phyloP scores from a whole-genome alignment of 495 filamentous ascomycete genomes.

The Talaromyces borbonicus region DNA sequence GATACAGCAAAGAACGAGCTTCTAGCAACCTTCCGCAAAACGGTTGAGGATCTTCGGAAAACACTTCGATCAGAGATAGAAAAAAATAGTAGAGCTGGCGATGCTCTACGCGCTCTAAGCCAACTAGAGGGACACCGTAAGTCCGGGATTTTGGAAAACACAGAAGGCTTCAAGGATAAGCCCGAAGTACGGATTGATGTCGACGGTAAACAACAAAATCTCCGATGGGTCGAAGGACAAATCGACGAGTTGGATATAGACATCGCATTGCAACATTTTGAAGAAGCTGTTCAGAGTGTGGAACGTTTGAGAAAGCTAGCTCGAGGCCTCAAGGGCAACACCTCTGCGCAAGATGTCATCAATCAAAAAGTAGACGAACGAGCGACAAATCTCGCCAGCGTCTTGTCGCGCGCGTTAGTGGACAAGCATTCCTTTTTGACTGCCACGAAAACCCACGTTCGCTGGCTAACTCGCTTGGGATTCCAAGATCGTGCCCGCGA shows the following conservation, averaged over 20 bases:
- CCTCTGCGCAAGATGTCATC: constrained; percentile 79
- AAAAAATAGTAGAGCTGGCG: constrained; percentile 63
- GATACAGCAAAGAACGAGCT: constrained; percentile 67
- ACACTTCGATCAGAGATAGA: constrained; percentile 74
- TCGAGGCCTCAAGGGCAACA: constrained; percentile 70
- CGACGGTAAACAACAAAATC: constrained; percentile 89
- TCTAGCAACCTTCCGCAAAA: constrained; percentile 80
- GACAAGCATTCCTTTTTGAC: constrained; percentile 60
- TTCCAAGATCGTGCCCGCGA: constrained; percentile 85
- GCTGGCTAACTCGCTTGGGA: constrained; percentile 75
- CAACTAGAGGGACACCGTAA: constrained; percentile 55
- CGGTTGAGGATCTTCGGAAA: constrained; percentile 81
- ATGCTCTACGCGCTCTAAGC: constrained; percentile 69
- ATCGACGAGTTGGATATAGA: constrained; percentile 94
- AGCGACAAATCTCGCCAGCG: constrained; percentile 63
- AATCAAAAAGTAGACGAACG: constrained; percentile 81
- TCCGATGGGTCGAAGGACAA: constrained; percentile 90
- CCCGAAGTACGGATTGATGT: constrained; percentile 80
- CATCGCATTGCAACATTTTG: constrained; percentile 85
- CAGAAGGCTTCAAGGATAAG: constrained; percentile 50
- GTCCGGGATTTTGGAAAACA: constrained; percentile 54
- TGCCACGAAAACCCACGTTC: constrained; percentile 64
- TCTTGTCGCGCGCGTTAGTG: constrained; percentile 64
- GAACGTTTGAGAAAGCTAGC: constrained; percentile 75
- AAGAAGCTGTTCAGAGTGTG: constrained; percentile 68